Base-by-base conservation (phyloP, 2,329 filamentous ascomycete genomes). In the Neopestalotiopsis rosae region DNA sequence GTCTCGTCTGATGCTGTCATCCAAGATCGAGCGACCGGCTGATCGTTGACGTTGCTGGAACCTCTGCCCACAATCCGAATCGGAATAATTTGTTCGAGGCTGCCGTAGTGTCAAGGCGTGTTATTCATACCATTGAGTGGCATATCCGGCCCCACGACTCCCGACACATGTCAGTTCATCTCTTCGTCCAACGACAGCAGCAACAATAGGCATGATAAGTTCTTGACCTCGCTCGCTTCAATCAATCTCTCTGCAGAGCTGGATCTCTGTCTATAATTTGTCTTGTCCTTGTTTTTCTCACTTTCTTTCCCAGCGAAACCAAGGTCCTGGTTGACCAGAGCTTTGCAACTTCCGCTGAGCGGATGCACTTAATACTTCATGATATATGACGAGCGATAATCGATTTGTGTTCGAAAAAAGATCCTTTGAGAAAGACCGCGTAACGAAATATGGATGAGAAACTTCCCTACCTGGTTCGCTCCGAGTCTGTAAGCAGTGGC, bases 331-430 rank as follows among this genome's bases (percentile, higher is more conserved):
- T 57, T 14, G 49, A 65, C 63, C 13, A 13, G 17, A 17, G 6
- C 28, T n/a, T 56, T 24, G 45, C 24, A 58, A 57, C 38, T 24
- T 24, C 63, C 63, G 63, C 63, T 66, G 63, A 28, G n/a, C 63
- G 63, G 63, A 57, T 24, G 34, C 17, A 12, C n/a, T 58, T 32
- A 14, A 32, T n/a, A 38, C 13, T 40, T 30, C 17, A 14, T 12
- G 32, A 63, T 38, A 40, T 30, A 24, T 40, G 32, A 17, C 20
- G 56, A 20, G 20, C 10, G 24, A 30, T 20, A 5, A 20, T 62
- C 40, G 17, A 62, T 20, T n/a, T n/a, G 17, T 9, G 6, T n/a
- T 52, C 45, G 14, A 38, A 63, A 28, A 28, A 28, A 28, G 24
- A 28, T 28, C 40, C n/a, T 38, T 42, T 42, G 12, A 24, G 24